Evolutionary conservation across 2,329 filamentous ascomycete genomes (phyloP), one percentile per base, ranked within the genome.

Genomic region (Colletotrichum chlorophyti): DNA sequence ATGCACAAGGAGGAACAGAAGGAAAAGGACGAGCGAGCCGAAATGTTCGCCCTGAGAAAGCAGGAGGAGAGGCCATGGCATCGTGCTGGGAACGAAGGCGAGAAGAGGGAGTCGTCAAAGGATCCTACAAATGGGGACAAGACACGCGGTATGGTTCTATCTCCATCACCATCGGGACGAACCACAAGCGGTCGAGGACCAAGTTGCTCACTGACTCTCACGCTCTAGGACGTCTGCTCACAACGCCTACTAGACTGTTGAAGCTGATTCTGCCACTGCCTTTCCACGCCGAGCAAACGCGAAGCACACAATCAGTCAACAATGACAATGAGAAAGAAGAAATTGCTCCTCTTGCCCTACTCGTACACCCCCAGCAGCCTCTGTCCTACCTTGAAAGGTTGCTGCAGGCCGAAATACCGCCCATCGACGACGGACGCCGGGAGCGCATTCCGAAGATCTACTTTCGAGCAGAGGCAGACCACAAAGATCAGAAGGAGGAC

Each of bases 351-450:
- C 79, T 97, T 11, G 93, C 93, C 1, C 82, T 97, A 0, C 84
- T 97, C 2, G 83, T 97, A 0, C 93, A 97, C 66, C 93, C 93
- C 0, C 91, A 96, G 62, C 93, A 97, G 69, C 93, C 93, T 0
- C 81, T 97, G 3, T 96, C 91, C 8, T 96, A 97, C 71, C 86
- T 97, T 37, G 91, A 96, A 71, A 86, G 91, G 8, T 78, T 97
- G 3, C 93, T 97, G 42, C 93, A 97, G 69, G 90, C 91, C 50
- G 93, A 97, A 72, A 79, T 97, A 0, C 91, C 91, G 0, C 84
- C 85, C 0, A 79, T 94, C 1, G 78, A 83, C 1, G 83, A 86
- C 43, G 84, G 88, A 8, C 83, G 85, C 6, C 76, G 77, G n/a
- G 86, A 91, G 62, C 87, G 88, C 62, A 82, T 91, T 1, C 91